Percentiles rank a stretch among this genome's conserved stretches.
These are phyloP conservation scores for Arachis monticola DNA, from an alignment of 331 rosid genomes.

Conservation along the genomic window DNA sequence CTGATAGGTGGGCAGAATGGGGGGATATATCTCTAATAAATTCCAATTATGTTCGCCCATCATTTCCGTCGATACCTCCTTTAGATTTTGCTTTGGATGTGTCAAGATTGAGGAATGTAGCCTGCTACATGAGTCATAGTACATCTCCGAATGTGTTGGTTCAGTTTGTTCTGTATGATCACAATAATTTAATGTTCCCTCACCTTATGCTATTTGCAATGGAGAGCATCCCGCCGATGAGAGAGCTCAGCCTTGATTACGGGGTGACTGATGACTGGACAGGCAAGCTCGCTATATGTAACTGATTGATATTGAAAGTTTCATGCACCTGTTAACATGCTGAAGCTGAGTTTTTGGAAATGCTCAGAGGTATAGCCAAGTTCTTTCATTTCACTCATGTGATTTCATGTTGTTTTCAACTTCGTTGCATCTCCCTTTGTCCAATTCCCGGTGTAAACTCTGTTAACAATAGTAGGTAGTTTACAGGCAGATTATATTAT, in stretches of 20 bases:
- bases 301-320: slow-evolving; percentile 53
- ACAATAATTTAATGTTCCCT: slow-evolving; percentile 93
- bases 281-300: slow-evolving; percentile 81
- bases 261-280: slow-evolving; percentile 83
- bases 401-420: slow-evolving; percentile 23
- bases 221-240: slow-evolving; percentile 97
- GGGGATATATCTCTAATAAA: slow-evolving; percentile 77
- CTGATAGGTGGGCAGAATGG: slow-evolving; percentile 96
- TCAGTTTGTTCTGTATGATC: slow-evolving; percentile 89
- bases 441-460: slow-evolving; percentile 29
- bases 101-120: slow-evolving; percentile 92
- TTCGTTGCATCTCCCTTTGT: slow-evolving; percentile 7
- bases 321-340: slow-evolving; percentile 38
- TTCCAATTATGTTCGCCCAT: slow-evolving; percentile 65
- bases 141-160: slow-evolving; percentile 80
- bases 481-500: slow-evolving; percentile 37
- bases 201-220: slow-evolving; percentile 92
- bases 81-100: slow-evolving; percentile 94
- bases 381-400: slow-evolving; percentile 33
- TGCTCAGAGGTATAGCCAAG: slow-evolving; percentile 56
- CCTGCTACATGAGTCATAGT: slow-evolving; percentile 92
- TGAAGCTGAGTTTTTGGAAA: slow-evolving; percentile 49
- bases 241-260: slow-evolving; percentile 96
- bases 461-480: background rate
- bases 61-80: slow-evolving; percentile 83